phyloP scores from a whole-genome alignment of 2,329 filamentous ascomycete species.

The Colletotrichum sansevieriae region DNA sequence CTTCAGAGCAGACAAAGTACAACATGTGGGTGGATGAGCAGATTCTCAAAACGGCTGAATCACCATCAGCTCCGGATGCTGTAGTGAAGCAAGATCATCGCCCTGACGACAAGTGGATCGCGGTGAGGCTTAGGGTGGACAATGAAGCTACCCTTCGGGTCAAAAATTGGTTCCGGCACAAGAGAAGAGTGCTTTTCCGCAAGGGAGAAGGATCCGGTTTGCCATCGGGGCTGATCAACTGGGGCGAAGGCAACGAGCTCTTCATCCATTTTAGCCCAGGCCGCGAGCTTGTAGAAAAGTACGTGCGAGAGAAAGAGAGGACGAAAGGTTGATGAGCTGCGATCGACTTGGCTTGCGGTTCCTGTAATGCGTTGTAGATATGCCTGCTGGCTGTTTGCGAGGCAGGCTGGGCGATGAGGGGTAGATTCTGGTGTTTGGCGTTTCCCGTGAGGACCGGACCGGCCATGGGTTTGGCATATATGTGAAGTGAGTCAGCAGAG shows the following conservation, averaged over 20 bases:
- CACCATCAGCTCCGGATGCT: conserved; percentile 48
- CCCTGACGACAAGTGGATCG: conserved; percentile 71
- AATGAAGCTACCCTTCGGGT: conserved; percentile 68
- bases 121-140: conserved; percentile 67
- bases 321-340: not conserved
- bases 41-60: conserved; percentile 58
- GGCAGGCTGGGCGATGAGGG: not conserved
- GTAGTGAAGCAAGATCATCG: conserved; percentile 64
- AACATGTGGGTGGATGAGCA: conserved; percentile 67
- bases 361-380: not conserved
- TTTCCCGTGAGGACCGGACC: not conserved
- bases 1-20: conserved; percentile 60
- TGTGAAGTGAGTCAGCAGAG: not conserved
- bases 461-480: not conserved
- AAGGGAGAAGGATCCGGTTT: conserved; percentile 50
- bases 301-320: conserved; percentile 25
- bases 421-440: not conserved
- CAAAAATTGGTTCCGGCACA: conserved; percentile 57
- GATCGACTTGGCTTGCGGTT: not conserved
- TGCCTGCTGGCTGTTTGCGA: not conserved
- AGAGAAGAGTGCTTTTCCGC: conserved; percentile 44
- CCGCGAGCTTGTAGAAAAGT: conserved; percentile 44
- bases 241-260: conserved; percentile 48
- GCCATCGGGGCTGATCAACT: conserved; percentile 48
- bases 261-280: conserved; percentile 51